phyloP scores from a whole-genome alignment of 73 alveolate species.

The Breviolum minutum region DNA sequence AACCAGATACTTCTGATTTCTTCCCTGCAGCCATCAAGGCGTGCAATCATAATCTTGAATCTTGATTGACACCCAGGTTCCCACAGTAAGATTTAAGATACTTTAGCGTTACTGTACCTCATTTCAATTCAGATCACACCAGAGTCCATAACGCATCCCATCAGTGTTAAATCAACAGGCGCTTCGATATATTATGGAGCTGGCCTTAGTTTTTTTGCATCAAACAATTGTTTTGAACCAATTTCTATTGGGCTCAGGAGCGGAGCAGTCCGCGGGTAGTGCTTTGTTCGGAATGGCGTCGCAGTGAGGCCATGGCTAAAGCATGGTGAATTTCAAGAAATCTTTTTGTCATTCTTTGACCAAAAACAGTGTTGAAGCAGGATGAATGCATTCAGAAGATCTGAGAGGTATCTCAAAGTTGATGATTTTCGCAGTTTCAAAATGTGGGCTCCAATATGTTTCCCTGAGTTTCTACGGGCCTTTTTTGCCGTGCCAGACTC shows the following conservation, averaged over 20 bases:
- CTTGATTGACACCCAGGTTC: too few relatives aligned
- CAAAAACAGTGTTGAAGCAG: background rate
- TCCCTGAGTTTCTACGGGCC: background rate
- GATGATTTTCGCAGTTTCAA: background rate
- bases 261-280: constrained; percentile 65
- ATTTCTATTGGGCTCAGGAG: background rate
- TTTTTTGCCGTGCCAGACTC: constrained; percentile 5
- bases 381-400: background rate
- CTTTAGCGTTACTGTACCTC: too few relatives aligned
- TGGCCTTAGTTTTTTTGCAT: background rate
- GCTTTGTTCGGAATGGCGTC: constrained; percentile 93
- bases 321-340: too few relatives aligned
- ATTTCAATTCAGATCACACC: background rate
- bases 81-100: background rate
- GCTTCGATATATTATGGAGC: constrained; percentile 72
- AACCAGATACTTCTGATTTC: constrained; percentile 93
- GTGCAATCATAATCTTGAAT: too few relatives aligned
- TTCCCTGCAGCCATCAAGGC: constrained; percentile 94
- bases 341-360: too few relatives aligned
- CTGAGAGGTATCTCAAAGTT: background rate
- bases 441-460: background rate
- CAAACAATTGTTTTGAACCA: background rate
- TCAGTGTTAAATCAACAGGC: background rate
- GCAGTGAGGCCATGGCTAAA: constrained; percentile 39
- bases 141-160: background rate